phyloP scores from a whole-genome alignment of 495 filamentous ascomycete genomes.

The Daldinia decipiens region DNA sequence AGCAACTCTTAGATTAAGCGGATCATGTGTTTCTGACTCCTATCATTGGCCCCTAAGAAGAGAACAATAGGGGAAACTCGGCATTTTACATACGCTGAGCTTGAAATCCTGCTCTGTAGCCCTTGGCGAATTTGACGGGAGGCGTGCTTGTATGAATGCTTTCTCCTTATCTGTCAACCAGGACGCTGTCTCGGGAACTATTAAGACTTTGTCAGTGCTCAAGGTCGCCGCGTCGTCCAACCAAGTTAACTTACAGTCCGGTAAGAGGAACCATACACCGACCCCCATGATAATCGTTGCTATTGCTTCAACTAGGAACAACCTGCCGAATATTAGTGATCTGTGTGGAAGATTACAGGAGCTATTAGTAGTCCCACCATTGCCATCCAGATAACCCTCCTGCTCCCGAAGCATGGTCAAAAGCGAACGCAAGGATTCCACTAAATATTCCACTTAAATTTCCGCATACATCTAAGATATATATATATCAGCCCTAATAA shows the following conservation, averaged over 20 bases:
- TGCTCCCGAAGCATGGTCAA: conserved; percentile 49
- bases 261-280: conserved; percentile 51
- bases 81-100: conserved; percentile 19
- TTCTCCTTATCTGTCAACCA: conserved; percentile 57
- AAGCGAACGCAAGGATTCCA: conserved; percentile 56
- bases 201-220: conserved; percentile 9
- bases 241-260: conserved; percentile 49
- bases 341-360: no score
- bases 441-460: conserved; percentile 52
- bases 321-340: conserved; percentile 34
- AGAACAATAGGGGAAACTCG: not conserved
- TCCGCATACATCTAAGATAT: conserved; percentile 41
- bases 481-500: conserved; percentile 1
- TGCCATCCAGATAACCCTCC: conserved; percentile 56
- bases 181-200: conserved; percentile 54
- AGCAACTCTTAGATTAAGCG: not conserved
- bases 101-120: conserved; percentile 54
- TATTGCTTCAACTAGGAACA: conserved; percentile 55
- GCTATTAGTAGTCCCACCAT: conserved; percentile 41
- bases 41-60: not conserved
- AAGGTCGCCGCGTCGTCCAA: not conserved
- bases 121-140: conserved; percentile 53
- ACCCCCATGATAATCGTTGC: conserved; percentile 51
- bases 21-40: not conserved
- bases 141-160: conserved; percentile 56